These are phyloP conservation scores for Yamadazyma friedrichii DNA, from an alignment of 1,139 yeast genomes.

Conservation along the genomic window DNA sequence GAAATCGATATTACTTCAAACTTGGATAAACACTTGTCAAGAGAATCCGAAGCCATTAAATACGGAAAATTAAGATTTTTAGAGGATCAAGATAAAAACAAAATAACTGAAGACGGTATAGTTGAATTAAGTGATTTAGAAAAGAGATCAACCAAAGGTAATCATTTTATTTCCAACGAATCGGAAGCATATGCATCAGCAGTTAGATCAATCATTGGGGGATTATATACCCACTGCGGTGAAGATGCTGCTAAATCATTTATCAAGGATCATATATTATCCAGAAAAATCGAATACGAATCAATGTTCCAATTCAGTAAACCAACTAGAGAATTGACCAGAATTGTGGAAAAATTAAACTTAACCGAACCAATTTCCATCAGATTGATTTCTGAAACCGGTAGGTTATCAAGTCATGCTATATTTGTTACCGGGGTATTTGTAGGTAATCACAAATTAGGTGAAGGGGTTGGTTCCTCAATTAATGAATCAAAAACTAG, in stretches of 20 bases:
- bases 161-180: slow-evolving; percentile 26
- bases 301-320: slow-evolving; percentile 76
- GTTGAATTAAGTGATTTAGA: slow-evolving; percentile 43
- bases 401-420: slow-evolving; percentile 81
- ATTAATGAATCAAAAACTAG: slow-evolving; percentile 88
- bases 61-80: slow-evolving; percentile 65
- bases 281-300: slow-evolving; percentile 73
- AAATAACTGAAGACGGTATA: slow-evolving; percentile 49
- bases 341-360: slow-evolving; percentile 76
- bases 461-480: slow-evolving; percentile 95
- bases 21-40: slow-evolving; percentile 65
- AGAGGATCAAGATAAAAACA: slow-evolving; percentile 31
- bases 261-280: slow-evolving; percentile 68
- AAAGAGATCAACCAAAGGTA: slow-evolving; percentile 18
- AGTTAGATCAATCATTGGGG: slow-evolving; percentile 72
- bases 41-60: slow-evolving; percentile 63
- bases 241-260: slow-evolving; percentile 61
- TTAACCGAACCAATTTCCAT: slow-evolving; percentile 69
- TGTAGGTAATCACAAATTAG: slow-evolving; percentile 76
- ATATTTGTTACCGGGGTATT: slow-evolving; percentile 91
- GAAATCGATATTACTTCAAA: slow-evolving; percentile 67
- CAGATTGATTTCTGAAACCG: slow-evolving; percentile 88
- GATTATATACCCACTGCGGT: slow-evolving; percentile 65
- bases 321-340: slow-evolving; percentile 83
- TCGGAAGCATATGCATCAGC: slow-evolving; percentile 51